Evolutionary conservation across 2,329 filamentous ascomycete species (phyloP).

Genomic region (Leptoxyphium fumago): DNA sequence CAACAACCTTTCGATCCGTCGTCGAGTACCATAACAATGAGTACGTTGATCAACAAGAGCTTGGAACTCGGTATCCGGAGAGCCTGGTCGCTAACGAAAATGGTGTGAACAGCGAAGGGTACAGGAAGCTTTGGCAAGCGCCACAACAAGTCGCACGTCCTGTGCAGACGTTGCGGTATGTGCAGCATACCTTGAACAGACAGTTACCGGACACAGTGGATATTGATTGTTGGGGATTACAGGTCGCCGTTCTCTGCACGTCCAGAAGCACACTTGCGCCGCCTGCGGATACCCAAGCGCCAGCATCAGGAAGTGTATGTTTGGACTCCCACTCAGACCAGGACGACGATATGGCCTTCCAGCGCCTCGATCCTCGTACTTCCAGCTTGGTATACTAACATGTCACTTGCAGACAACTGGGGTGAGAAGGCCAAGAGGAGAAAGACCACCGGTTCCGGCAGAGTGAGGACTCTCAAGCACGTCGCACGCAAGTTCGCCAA

Average conservation of each 20-base stretch:
- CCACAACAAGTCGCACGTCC: conserved; percentile 97
- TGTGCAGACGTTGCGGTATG: conserved; percentile 97
- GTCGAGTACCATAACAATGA: conserved; percentile 15
- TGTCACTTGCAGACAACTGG: conserved; percentile 70
- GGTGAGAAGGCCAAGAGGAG: conserved; percentile 99
- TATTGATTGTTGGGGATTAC: conserved; percentile 15
- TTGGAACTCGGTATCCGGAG: background rate
- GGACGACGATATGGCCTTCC: background rate
- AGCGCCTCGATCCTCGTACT: background rate
- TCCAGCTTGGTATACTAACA: background rate
- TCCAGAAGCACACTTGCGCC: conserved; percentile 98
- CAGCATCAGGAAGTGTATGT: conserved; percentile 98
- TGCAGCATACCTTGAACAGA: conserved; percentile 22
- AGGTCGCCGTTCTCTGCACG: conserved; percentile 95
- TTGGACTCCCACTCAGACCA: conserved; percentile 1
- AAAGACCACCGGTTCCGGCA: conserved; percentile 96
- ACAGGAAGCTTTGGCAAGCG: conserved; percentile 61
- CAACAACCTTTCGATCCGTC: background rate
- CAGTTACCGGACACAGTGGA: conserved; percentile 4
- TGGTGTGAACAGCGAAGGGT: conserved; percentile 46
- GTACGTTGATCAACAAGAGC: conserved; percentile 8
- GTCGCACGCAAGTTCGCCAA: conserved; percentile 93
- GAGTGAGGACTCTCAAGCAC: conserved; percentile 87
- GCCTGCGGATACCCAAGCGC: conserved; percentile 93
- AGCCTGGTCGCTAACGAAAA: conserved; percentile 27